phyloP scores from a whole-genome alignment of 2,329 filamentous ascomycete genomes.

The Cercospora nicotianae region DNA sequence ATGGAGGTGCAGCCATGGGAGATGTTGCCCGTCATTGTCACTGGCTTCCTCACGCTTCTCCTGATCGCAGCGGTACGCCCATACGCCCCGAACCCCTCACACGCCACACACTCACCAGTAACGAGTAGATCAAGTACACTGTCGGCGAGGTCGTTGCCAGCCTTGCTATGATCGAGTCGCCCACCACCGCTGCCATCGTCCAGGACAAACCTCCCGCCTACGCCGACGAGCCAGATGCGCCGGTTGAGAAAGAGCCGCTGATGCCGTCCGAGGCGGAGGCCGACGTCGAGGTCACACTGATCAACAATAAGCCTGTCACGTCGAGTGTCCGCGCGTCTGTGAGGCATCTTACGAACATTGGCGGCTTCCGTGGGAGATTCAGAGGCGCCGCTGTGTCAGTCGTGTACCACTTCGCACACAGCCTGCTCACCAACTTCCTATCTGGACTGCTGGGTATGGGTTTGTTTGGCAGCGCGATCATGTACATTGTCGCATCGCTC shows the following conservation, averaged over 20 bases:
- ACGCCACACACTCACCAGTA: conserved; percentile 13
- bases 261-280: conserved; percentile 41
- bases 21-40: conserved; percentile 37
- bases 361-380: conserved; percentile 41
- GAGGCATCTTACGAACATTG: conserved; percentile 45
- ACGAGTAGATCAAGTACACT: conserved; percentile 51
- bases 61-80: conserved; percentile 45
- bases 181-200: conserved; percentile 53
- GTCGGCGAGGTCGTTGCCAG: conserved; percentile 61
- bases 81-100: background rate
- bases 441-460: conserved; percentile 46
- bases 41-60: conserved; percentile 45
- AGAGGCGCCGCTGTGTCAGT: conserved; percentile 39
- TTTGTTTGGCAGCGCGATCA: conserved; percentile 49
- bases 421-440: conserved; percentile 32
- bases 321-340: conserved; percentile 59
- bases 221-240: conserved; percentile 52
- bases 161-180: conserved; percentile 64
- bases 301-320: conserved; percentile 61
- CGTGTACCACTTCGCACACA: conserved; percentile 38
- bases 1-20: conserved; percentile 32
- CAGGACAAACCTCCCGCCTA: conserved; percentile 45
- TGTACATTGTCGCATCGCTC: conserved; percentile 59
- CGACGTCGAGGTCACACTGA: conserved; percentile 46
- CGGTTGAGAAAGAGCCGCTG: conserved; percentile 43